Base-by-base conservation (phyloP, 495 filamentous ascomycete genomes). In the Geopyxis carbonaria region DNA sequence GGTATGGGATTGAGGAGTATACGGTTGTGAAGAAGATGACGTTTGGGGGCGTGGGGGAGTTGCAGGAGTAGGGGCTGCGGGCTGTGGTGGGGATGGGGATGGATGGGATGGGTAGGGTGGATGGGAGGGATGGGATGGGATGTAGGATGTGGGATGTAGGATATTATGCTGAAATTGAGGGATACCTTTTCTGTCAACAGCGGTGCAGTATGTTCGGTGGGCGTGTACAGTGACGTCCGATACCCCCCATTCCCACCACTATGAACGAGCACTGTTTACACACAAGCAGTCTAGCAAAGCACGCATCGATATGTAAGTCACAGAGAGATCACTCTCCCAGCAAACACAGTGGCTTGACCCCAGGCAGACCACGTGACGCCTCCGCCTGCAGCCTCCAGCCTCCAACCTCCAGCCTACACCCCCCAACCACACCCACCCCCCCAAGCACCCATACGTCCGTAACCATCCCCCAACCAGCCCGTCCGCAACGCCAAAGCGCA, bases 1-100 rank as follows among this genome's bases (percentile, higher is more conserved):
- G 77, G 59, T 83, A 92, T 55, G 89, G 89, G 11, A 78, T 91
- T 48, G 80, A 79, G 7, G 89, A 94, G 61, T 97, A 91, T 58
- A 68, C 78, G 53, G 61, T 71, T 36, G 80, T 77, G 30, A 97
- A 97, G 68, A 89, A 72, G 63, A 72, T 93, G 25, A 89, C 82
- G 4, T 70, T 80, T 55, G 85, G 81, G 6, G 79, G 80, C 1
- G 76, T 84, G 32, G 38, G 42, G 10, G 45, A 46, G 4, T 22
- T 54, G 23, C 41, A 54, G 22, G 45, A 31, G 4, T 53, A 45
- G 31, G n/a, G n/a, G n/a, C n/a, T n/a, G n/a, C n/a, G n/a, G n/a
- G n/a, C n/a, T n/a, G n/a, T n/a, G n/a, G n/a, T n/a, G 27, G n/a
- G n/a, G n/a, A n/a, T n/a, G n/a, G n/a, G n/a, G n/a, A n/a, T n/a